These are phyloP conservation scores for Pseudogymnoascus sp. DNA, from an alignment of 2,329 filamentous ascomycete species.

Conservation along the genomic window DNA sequence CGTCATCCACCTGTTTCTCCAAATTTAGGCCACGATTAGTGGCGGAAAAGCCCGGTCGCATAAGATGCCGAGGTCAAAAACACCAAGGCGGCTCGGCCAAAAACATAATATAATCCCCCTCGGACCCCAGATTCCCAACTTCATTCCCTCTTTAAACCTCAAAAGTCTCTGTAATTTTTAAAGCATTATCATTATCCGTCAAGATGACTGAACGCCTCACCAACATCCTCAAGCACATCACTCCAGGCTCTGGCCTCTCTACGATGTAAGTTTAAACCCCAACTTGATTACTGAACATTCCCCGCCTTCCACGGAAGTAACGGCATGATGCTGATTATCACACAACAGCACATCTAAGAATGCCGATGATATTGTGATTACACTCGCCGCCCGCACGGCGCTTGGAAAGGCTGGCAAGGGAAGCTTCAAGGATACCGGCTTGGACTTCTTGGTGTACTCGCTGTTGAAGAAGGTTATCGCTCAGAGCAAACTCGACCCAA, in stretches of 20 bases:
- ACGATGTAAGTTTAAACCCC: constrained; percentile 56
- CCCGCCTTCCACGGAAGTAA: background rate
- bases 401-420: constrained; percentile 84
- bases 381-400: constrained; percentile 80
- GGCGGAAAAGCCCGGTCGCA: background rate
- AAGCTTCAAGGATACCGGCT: constrained; percentile 84
- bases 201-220: constrained; percentile 80
- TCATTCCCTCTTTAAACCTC: background rate
- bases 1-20: background rate
- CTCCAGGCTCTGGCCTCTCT: constrained; percentile 61
- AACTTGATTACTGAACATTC: constrained; percentile 11
- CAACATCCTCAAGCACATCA: constrained; percentile 79
- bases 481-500: constrained; percentile 68
- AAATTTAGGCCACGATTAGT: background rate
- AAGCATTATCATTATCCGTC: constrained; percentile 13
- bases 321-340: constrained; percentile 20
- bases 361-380: constrained; percentile 94
- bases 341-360: constrained; percentile 72
- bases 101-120: constrained; percentile 1
- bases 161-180: background rate
- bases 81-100: background rate
- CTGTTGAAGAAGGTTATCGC: constrained; percentile 68
- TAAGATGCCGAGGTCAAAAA: constrained; percentile 1
- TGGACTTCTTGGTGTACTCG: constrained; percentile 80
- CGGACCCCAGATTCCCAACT: background rate